These are phyloP conservation scores for Curvularia lunata DNA, from an alignment of 2,329 filamentous ascomycete species.

Conservation along the genomic window DNA sequence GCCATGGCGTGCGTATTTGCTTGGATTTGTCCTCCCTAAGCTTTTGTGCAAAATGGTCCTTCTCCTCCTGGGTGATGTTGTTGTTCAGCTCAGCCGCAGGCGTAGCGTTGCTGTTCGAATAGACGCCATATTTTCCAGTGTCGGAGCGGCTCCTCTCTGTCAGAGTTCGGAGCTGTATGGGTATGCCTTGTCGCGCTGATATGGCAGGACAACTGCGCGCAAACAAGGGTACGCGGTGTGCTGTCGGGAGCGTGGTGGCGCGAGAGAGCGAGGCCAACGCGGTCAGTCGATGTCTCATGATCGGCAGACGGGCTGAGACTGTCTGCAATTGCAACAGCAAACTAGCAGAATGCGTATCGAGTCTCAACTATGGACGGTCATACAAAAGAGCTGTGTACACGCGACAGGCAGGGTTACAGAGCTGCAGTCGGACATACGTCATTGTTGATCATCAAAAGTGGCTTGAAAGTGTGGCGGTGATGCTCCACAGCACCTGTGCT, in stretches of 20 bases:
- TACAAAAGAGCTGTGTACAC: slow-evolving; percentile 6
- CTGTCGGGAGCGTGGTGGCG: slow-evolving; percentile 19
- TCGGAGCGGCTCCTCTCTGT: slow-evolving; percentile 6
- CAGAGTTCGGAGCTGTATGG: slow-evolving; percentile 8
- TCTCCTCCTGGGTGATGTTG: slow-evolving; percentile 54
- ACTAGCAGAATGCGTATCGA: slow-evolving; percentile 5
- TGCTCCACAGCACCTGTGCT: not conserved
- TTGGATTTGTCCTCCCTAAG: slow-evolving; percentile 59
- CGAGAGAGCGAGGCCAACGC: slow-evolving; percentile 31
- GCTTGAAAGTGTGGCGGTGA: slow-evolving; percentile 12
- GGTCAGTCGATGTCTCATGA: slow-evolving; percentile 44
- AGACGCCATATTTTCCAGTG: slow-evolving; percentile 25
- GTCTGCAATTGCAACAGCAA: not conserved
- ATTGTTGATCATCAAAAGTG: slow-evolving; percentile 14
- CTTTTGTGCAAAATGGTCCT: slow-evolving; percentile 52
- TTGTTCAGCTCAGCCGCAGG: slow-evolving; percentile 53
- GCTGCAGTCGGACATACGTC: slow-evolving; percentile 10
- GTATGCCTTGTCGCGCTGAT: slow-evolving; percentile 1
- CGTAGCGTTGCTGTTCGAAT: slow-evolving; percentile 43
- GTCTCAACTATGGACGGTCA: slow-evolving; percentile 4
- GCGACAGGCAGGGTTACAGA: slow-evolving; percentile 15
- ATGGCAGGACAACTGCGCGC: slow-evolving; percentile 6
- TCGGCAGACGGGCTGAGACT: slow-evolving; percentile 4
- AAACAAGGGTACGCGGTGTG: slow-evolving; percentile 17
- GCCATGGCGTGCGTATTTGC: slow-evolving; percentile 70